Percentiles rank a stretch among this genome's conserved stretches.
These are phyloP conservation scores for Prunus padus DNA, from an alignment of 306 rosid genomes.

Conservation along the genomic window DNA sequence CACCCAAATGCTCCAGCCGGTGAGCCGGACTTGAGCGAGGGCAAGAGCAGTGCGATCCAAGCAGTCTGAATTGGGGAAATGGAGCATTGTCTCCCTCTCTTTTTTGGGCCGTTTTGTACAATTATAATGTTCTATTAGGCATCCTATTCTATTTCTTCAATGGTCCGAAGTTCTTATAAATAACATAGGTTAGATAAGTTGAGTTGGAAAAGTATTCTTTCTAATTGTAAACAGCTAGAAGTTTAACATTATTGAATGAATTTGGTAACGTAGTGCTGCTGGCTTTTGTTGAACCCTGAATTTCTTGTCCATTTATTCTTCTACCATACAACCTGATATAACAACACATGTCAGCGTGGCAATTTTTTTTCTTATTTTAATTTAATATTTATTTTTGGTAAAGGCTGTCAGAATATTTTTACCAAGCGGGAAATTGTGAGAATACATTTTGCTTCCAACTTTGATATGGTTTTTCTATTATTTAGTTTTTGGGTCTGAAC, in stretches of 20 bases:
- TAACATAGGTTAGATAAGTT: conserved; percentile 71
- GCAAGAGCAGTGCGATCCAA: conserved; percentile 61
- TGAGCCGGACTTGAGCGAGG: conserved; percentile 58
- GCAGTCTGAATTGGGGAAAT: conserved; percentile 52
- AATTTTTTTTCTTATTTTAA: too few relatives aligned
- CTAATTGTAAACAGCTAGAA: conserved; percentile 66
- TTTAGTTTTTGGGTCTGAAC: too few relatives aligned
- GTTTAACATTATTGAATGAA: conserved; percentile 38
- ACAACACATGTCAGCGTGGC: too few relatives aligned
- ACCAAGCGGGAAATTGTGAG: too few relatives aligned
- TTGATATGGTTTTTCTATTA: too few relatives aligned
- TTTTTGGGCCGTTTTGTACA: conserved; percentile 31
- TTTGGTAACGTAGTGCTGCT: conserved; percentile 24
- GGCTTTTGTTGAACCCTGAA: conserved; percentile 18
- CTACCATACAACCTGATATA: background rate
- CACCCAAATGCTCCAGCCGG: conserved; percentile 69
- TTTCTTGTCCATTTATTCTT: background rate
- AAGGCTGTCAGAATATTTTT: too few relatives aligned
- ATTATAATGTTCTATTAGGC: conserved; percentile 32
- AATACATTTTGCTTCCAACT: too few relatives aligned
- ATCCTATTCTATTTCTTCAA: conserved; percentile 10
- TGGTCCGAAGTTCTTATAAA: conserved; percentile 34
- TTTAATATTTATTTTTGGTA: too few relatives aligned
- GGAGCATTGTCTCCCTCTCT: conserved; percentile 16
- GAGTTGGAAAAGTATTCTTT: conserved; percentile 69